Percentiles rank a stretch among this genome's conserved stretches.
phyloP scores from a whole-genome alignment of 169 alveolate species.

The Theileria orientalis region DNA sequence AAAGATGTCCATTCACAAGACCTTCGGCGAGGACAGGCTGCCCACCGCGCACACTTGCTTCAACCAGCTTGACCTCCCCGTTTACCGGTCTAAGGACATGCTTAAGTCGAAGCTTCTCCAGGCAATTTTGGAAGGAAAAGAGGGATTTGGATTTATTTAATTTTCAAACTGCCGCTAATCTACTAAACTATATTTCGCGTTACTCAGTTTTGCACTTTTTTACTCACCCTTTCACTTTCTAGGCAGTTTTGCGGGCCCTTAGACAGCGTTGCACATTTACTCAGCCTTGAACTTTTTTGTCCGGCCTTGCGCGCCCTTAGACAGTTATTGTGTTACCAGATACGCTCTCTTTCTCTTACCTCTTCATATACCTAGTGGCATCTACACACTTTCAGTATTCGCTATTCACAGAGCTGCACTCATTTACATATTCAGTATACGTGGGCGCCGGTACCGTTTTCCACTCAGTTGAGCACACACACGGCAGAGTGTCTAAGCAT shows the following conservation, averaged over 20 bases:
- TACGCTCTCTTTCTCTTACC: neutral
- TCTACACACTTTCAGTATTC: too few species aligned
- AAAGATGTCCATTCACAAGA: slow-evolving; percentile 92
- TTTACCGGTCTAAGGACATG: slow-evolving; percentile 91
- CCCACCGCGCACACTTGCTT: slow-evolving; percentile 99
- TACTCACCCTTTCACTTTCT: neutral
- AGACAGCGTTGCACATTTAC: too few species aligned
- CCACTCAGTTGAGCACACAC: too few species aligned
- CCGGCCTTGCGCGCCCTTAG: too few species aligned
- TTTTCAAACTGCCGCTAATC: neutral
- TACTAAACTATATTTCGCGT: neutral
- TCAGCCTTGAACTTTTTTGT: too few species aligned
- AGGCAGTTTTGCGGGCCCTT: neutral
- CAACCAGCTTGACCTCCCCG: slow-evolving; percentile 98
- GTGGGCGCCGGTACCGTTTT: too few species aligned
- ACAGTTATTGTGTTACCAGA: too few species aligned
- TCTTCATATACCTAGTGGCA: neutral
- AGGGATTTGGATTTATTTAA: slow-evolving; percentile 94
- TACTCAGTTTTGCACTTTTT: slow-evolving; percentile 7
- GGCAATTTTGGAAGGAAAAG: slow-evolving; percentile 94
- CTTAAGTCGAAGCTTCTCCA: slow-evolving; percentile 85
- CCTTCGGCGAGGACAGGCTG: slow-evolving; percentile 88
- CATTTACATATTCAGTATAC: too few species aligned
- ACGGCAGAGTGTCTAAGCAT: too few species aligned
- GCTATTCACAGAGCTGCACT: too few species aligned